phyloP scores from a whole-genome alignment of 2,329 filamentous ascomycete genomes.

The Pseudogymnoascus sp. region DNA sequence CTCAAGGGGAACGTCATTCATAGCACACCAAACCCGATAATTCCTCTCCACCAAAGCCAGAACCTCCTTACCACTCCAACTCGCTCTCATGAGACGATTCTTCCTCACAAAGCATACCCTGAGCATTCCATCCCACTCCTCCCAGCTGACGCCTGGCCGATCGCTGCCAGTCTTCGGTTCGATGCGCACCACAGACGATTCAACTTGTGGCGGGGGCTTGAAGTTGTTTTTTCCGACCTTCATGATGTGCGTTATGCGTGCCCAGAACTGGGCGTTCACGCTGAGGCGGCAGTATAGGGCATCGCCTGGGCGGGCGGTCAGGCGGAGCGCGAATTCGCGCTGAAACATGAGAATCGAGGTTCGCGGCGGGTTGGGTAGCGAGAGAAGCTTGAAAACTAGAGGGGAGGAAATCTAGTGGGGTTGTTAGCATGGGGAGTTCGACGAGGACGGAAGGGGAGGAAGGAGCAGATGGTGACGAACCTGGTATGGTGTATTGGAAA shows the following conservation, averaged over 20 bases:
- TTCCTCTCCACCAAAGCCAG: slow-evolving; percentile 78
- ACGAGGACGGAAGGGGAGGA: background rate
- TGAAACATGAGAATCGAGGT: slow-evolving; percentile 93
- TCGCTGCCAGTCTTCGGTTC: slow-evolving; percentile 72
- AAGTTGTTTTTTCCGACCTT: slow-evolving; percentile 97
- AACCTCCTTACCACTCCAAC: slow-evolving; percentile 71
- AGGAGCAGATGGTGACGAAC: slow-evolving; percentile 27
- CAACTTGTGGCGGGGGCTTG: slow-evolving; percentile 86
- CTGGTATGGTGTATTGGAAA: slow-evolving; percentile 59
- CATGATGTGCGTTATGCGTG: slow-evolving; percentile 65
- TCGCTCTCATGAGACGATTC: slow-evolving; percentile 80
- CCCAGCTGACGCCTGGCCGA: slow-evolving; percentile 79
- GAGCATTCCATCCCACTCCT: slow-evolving; percentile 89
- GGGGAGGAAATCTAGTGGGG: slow-evolving; percentile 68
- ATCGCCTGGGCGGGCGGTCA: slow-evolving; percentile 82
- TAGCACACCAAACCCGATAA: slow-evolving; percentile 82
- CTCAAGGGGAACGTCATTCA: slow-evolving; percentile 72
- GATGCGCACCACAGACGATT: slow-evolving; percentile 82
- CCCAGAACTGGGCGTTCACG: slow-evolving; percentile 92
- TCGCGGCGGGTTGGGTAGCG: slow-evolving; percentile 71
- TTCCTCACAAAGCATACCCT: slow-evolving; percentile 77
- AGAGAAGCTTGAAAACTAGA: slow-evolving; percentile 77
- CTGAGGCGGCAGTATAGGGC: slow-evolving; percentile 82
- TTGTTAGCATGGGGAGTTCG: slow-evolving; percentile 16
- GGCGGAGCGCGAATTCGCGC: slow-evolving; percentile 82